Evolutionary conservation across 2,329 filamentous ascomycete species (phyloP).

Genomic region (Cylindrodendrum hubeiense): DNA sequence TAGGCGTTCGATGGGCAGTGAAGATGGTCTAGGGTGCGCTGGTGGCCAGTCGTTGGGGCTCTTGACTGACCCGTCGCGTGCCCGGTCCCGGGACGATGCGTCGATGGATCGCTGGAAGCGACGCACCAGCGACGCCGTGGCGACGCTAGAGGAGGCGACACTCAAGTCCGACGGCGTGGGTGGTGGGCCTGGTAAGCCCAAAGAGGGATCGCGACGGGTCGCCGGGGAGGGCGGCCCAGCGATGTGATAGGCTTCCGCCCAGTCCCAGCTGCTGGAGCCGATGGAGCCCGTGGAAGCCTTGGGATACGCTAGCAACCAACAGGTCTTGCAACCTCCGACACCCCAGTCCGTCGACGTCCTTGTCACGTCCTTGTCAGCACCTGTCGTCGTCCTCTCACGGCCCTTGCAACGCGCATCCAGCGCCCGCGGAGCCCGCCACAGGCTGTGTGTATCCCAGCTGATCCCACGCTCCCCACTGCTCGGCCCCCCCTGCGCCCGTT

Average conservation of each 20-base stretch:
- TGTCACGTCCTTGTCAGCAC: slow-evolving; percentile 20
- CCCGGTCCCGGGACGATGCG: slow-evolving; percentile 27
- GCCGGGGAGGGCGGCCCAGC: background rate
- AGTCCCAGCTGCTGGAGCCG: background rate
- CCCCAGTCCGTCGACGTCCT: slow-evolving; percentile 29
- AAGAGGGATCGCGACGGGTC: background rate
- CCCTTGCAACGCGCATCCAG: slow-evolving; percentile 4
- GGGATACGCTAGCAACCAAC: slow-evolving; percentile 19
- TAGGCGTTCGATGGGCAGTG: background rate
- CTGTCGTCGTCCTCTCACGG: slow-evolving; percentile 9
- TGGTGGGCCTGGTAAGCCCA: slow-evolving; percentile 8
- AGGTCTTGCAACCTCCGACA: slow-evolving; percentile 32
- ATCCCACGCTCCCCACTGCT: slow-evolving; percentile 15
- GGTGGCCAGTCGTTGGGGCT: slow-evolving; percentile 16
- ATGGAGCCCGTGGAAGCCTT: background rate
- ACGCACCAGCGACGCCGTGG: slow-evolving; percentile 18
- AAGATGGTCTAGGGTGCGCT: slow-evolving; percentile 1
- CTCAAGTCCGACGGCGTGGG: slow-evolving; percentile 10
- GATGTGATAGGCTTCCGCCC: slow-evolving; percentile 12
- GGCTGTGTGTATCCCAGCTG: background rate
- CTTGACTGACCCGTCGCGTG: slow-evolving; percentile 24
- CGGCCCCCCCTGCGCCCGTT: background rate
- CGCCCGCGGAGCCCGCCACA: slow-evolving; percentile 6
- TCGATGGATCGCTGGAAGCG: slow-evolving; percentile 25
- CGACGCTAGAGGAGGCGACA: slow-evolving; percentile 9